Evolutionary conservation across 768 basidiomycete species (phyloP).

Genomic region (Hortiboletus flavorubellus): DNA sequence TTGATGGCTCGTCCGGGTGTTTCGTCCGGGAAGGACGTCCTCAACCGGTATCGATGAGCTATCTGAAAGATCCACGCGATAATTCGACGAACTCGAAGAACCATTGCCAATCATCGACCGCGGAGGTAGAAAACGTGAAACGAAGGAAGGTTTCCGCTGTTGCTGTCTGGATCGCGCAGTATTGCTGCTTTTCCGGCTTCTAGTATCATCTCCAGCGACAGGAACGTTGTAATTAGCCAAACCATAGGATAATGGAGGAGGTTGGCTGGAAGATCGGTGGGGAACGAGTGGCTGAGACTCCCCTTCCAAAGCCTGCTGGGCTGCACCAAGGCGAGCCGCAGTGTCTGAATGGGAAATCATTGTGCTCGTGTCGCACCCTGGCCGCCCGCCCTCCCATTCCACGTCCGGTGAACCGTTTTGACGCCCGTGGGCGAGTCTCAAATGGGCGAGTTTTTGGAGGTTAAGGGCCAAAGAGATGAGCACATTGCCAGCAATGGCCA

Average conservation of each 20-base stretch:
- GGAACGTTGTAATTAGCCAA: slow-evolving; percentile 1
- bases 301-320: slow-evolving; percentile 9
- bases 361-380: not conserved
- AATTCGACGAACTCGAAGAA: slow-evolving; percentile 2
- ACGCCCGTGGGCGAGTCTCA: slow-evolving; percentile 49
- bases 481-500: slow-evolving; percentile 81
- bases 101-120: slow-evolving; percentile 8
- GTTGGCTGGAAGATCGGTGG: slow-evolving; percentile 22
- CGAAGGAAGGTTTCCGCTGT: slow-evolving; percentile 31
- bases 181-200: slow-evolving; percentile 28
- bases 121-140: slow-evolving; percentile 36
- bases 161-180: slow-evolving; percentile 16
- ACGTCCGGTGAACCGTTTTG: slow-evolving; percentile 13
- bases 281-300: slow-evolving; percentile 30
- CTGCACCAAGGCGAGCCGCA: not conserved
- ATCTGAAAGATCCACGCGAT: slow-evolving; percentile 1
- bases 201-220: slow-evolving; percentile 21
- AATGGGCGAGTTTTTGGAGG: slow-evolving; percentile 89
- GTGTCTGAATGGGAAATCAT: slow-evolving; percentile 1
- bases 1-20: slow-evolving; percentile 2
- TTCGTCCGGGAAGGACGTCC: slow-evolving; percentile 32
- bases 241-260: slow-evolving; percentile 21
- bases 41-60: slow-evolving; percentile 36
- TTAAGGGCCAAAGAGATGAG: slow-evolving; percentile 91
- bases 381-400: slow-evolving; percentile 14